Conservation (phyloP, 768 basidiomycete genomes). For the Podaxis sp. region DNA sequence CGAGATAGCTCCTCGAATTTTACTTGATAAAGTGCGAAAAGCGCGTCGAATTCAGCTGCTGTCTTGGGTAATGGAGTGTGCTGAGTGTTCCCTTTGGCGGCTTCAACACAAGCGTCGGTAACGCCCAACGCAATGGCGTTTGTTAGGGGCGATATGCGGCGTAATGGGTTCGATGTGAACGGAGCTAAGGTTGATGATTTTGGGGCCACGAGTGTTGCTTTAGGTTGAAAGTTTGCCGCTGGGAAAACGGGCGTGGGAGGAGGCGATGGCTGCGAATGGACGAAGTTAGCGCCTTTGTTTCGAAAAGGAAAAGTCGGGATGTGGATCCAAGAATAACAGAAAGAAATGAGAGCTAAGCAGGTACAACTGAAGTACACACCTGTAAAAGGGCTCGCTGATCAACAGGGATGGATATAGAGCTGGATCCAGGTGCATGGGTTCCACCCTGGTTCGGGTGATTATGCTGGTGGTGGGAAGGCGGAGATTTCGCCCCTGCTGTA, state of each 20-base stretch:
- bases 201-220: not conserved
- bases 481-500: not conserved
- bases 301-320: not conserved
- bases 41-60: constrained; percentile 21
- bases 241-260: constrained; percentile 1
- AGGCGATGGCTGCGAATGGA: constrained; percentile 3
- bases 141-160: not conserved
- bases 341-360: not conserved
- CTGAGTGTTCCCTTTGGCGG: not conserved
- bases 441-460: not conserved
- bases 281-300: not conserved
- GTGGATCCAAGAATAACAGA: not conserved
- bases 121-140: not conserved
- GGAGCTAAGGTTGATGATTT: not conserved
- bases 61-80: constrained; percentile 3
- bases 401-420: not conserved
- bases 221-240: not conserved
- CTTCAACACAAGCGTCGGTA: not conserved
- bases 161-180: not conserved
- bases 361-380: not conserved
- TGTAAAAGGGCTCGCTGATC: not conserved
- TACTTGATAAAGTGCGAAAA: constrained; percentile 22
- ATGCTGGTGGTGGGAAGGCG: not conserved
- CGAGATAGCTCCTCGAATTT: constrained; percentile 17
- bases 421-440: not conserved